phyloP scores from a whole-genome alignment of 768 basidiomycete species.

The Naganishia antarctica region DNA sequence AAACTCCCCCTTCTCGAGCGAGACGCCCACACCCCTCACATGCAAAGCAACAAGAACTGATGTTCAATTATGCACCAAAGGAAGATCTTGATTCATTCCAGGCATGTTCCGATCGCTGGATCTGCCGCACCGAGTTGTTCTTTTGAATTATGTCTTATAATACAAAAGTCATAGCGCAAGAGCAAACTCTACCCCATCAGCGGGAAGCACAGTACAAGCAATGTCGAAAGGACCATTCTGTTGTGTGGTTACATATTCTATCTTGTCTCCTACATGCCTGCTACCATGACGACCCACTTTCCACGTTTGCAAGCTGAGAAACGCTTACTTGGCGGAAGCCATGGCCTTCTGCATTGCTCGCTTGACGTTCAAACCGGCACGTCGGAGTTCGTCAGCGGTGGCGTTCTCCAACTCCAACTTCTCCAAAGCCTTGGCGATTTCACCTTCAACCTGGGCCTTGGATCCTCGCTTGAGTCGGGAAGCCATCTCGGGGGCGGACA shows the following conservation, averaged over 20 bases:
- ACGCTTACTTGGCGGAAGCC: conserved; percentile 47
- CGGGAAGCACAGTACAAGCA: conserved; percentile 14
- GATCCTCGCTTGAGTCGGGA: conserved; percentile 99
- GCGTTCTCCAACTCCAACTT: conserved; percentile 97
- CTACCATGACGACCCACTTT: not conserved
- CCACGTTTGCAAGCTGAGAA: not conserved
- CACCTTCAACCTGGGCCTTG: conserved; percentile 87
- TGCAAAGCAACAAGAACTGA: too few relatives aligned
- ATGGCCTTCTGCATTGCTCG: conserved; percentile 92
- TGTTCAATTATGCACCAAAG: not conserved
- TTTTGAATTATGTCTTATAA: conserved; percentile 24
- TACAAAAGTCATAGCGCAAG: conserved; percentile 24
- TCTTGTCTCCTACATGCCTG: conserved; percentile 21
- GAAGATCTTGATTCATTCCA: not conserved
- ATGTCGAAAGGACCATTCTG: conserved; percentile 19
- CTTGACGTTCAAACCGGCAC: conserved; percentile 91
- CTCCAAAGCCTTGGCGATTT: conserved; percentile 96
- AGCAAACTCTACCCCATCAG: conserved; percentile 2
- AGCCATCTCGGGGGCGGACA: conserved; percentile 91
- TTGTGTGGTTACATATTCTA: conserved; percentile 21
- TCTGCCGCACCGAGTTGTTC: not conserved
- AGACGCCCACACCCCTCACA: too few relatives aligned
- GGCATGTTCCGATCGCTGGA: not conserved
- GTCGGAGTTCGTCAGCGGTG: conserved; percentile 86
- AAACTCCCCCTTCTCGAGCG: too few relatives aligned